Base-by-base conservation (phyloP, 2,329 filamentous ascomycete species). In the Akanthomyces lecanii region DNA sequence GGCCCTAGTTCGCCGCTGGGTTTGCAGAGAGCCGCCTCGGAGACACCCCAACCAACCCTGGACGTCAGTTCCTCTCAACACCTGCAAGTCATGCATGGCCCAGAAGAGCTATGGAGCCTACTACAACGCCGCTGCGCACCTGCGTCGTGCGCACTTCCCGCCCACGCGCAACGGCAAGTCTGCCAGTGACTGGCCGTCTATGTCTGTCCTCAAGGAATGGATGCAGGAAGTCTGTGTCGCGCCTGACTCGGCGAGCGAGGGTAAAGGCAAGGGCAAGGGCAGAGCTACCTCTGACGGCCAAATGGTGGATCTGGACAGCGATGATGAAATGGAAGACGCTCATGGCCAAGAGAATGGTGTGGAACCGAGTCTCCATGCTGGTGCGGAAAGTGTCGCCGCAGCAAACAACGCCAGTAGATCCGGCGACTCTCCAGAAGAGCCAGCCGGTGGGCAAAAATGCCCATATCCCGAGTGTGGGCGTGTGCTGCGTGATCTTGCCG, bases 401-500 rank as follows among this genome's bases (percentile, higher is more conserved):
- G 63, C 69, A 47, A 55, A 61, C 55, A 65, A 67, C 66, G 25
- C 62, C 66, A 21, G 14, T 52, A 40, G 42, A 36, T 14, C 33
- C 38, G 21, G 60, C 18, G 52, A 62, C 2, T 56, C 61, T 12
- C 30, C 61, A 23, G 61, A 62, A 5, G 52, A 56, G 14, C 53
- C 61, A 25, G 44, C 61, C 33, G 59, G 59, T n/a, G 59, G 59
- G n/a, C 59, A 61, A 61, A 61, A 55, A 28, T 86, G 84, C 66
- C 82, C 83, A 25, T 80, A 84, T 63, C 81, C 83, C 1, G 82
- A 85, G 51, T 86, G 84, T 65, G 84, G 83, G 14, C 81, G 82
- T 44, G 78, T 84, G 6, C 85, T 86, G 73, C 85, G 88, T 68
- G 85, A 88, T 66, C 75, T 89, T 16, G 81, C 95, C 69, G 92